Evolutionary conservation across 441 rosid genomes (phyloP), one percentile per base, ranked within the genome.

Genomic region (Bruguiera hainesii): DNA sequence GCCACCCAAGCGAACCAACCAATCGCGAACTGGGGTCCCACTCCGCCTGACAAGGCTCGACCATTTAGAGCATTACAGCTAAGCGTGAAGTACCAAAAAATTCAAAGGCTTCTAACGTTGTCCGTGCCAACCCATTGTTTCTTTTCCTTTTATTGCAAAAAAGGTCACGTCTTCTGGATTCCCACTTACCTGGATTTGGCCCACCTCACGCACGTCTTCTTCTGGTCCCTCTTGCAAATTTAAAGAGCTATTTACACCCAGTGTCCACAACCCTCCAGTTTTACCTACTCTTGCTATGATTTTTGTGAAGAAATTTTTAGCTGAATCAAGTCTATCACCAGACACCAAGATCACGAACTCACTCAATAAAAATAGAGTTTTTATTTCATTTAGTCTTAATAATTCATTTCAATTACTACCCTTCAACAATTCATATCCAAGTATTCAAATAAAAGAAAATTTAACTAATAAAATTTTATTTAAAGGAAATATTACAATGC

Each of bases 131-230:
- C 60, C 48, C 25, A 29, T 48, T n/a, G 3, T 52, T 68, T 15
- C 25, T 15, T 15, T 39, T 21, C 7, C 1, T 23, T 15, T 21
- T 37, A 2, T 62, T 13, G 26, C 11, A 6, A 5, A 18, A 1
- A 21, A 11, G 68, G 30, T 21, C 16, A 57, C 8, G 8, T 1
- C 33, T 26, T 31, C 64, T 51, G 10, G 59, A 25, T 61, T 71
- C 76, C 75, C 5, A 29, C 57, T 61, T n/a, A 69, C 46, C 16
- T 23, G 72, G 73, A 50, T 46, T 48, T 51, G 49, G 23, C 52
- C 71, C 69, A 57, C 42, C 29, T 55, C 23, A 3, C 15, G 39
- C 65, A 63, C 5, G 19, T 30, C 23, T n/a, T 21, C 46, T 26
- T 60, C 35, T 1, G 28, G 19, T 46, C 73, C 3, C 77, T 67